Conservation (phyloP, 306 rosid species). For the Vigna mungo region DNA sequence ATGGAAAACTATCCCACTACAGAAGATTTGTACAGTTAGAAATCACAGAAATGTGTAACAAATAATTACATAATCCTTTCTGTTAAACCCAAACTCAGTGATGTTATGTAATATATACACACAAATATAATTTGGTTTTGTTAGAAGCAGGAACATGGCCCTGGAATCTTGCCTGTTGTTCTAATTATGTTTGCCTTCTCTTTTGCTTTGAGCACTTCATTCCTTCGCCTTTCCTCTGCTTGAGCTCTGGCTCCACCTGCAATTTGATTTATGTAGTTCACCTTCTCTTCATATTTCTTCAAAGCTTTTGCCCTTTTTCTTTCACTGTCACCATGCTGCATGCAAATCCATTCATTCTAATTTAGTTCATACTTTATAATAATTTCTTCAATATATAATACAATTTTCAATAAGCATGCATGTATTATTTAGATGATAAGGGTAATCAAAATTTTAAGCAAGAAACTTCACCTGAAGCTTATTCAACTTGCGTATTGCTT, state of each 20-base stretch:
- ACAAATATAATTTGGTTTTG: neutral
- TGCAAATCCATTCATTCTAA: no score
- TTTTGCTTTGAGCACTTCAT: slow-evolving; percentile 59
- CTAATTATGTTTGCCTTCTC: slow-evolving; percentile 68
- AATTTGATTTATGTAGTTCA: slow-evolving; percentile 52
- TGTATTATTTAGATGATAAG: neutral
- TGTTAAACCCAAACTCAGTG: neutral
- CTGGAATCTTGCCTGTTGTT: slow-evolving; percentile 69
- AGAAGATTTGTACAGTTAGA: slow-evolving; percentile 19
- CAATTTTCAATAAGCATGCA: neutral
- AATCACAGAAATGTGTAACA: slow-evolving; percentile 26
- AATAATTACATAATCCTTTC: slow-evolving; percentile 38
- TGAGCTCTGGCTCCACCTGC: slow-evolving; percentile 70
- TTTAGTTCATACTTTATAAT: no score
- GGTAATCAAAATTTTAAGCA: no score
- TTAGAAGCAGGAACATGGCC: slow-evolving; percentile 68
- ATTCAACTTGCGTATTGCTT: slow-evolving; percentile 55
- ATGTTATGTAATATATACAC: neutral
- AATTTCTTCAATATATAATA: no score
- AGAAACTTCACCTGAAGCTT: slow-evolving; percentile 53
- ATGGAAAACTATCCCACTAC: neutral
- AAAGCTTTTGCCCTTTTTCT: slow-evolving; percentile 51
- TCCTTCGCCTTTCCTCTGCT: slow-evolving; percentile 57
- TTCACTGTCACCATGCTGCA: slow-evolving; percentile 50
- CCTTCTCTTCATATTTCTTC: slow-evolving; percentile 44